These are phyloP conservation scores for Hemerocallis citrina DNA, from an alignment of 106 monocot genomes.

Conservation along the genomic window DNA sequence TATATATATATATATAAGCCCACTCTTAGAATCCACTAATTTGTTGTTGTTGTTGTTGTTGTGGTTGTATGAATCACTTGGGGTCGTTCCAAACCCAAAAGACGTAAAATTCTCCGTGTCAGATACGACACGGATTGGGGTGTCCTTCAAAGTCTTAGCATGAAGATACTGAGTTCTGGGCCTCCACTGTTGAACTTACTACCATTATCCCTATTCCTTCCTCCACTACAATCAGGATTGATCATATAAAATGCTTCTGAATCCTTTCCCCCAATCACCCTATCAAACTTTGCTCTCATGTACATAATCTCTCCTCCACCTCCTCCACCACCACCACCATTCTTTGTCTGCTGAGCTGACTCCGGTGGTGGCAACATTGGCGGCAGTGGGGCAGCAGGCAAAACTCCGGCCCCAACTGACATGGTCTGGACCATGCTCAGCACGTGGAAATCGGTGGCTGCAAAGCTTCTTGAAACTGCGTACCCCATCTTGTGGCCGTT, in stretches of 20 bases:
- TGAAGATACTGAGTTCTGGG: slow-evolving; percentile 53
- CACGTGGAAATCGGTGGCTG: slow-evolving; percentile 17
- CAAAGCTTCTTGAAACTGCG: slow-evolving; percentile 30
- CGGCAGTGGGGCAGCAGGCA: slow-evolving; percentile 4
- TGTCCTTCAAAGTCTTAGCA: slow-evolving; percentile 36
- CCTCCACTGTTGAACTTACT: slow-evolving; percentile 2
- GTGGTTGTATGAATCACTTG: too few species aligned
- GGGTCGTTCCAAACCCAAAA: too few species aligned
- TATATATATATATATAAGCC: too few species aligned
- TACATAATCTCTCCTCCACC: slow-evolving; percentile 23
- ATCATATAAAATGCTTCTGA: slow-evolving; percentile 73
- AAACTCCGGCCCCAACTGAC: slow-evolving; percentile 52
- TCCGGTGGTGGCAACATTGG: not conserved
- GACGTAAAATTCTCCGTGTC: too few species aligned
- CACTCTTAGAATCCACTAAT: too few species aligned
- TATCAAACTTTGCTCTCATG: slow-evolving; percentile 55
- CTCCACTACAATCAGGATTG: slow-evolving; percentile 28
- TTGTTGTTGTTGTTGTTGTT: too few species aligned
- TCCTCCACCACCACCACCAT: not conserved
- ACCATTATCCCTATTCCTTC: not conserved
- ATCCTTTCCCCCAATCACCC: slow-evolving; percentile 38
- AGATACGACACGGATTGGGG: too few species aligned
- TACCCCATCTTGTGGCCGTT: slow-evolving; percentile 40
- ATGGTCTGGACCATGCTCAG: slow-evolving; percentile 26
- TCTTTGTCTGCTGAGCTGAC: too few species aligned